Percentiles rank a stretch among this genome's conserved stretches.
These are phyloP conservation scores for Stevia rebaudiana DNA, from an alignment of 140 eudicot genomes.

Conservation along the genomic window DNA sequence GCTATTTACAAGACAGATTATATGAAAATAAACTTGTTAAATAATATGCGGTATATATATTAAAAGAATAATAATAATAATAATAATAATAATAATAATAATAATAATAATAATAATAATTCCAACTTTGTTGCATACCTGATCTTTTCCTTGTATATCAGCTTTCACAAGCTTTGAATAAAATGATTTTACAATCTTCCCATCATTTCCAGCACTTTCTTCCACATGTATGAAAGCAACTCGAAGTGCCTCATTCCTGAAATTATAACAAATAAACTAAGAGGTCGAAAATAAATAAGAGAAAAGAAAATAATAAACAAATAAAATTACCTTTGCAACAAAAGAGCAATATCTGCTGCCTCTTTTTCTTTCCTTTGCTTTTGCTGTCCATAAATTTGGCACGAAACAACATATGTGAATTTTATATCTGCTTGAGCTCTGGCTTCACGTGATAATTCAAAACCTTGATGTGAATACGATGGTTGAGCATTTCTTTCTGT, in stretches of 20 bases:
- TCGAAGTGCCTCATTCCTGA: slow-evolving; percentile 95
- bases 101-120: too few species aligned
- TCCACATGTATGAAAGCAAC: slow-evolving; percentile 97
- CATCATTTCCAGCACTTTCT: slow-evolving; percentile 49
- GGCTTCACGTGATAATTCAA: slow-evolving; percentile 86
- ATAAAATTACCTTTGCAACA: slow-evolving; percentile 64
- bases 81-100: too few species aligned
- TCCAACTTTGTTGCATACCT: slow-evolving; percentile 40
- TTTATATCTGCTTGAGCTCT: slow-evolving; percentile 95
- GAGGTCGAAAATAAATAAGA: neutral
- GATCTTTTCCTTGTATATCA: slow-evolving; percentile 92
- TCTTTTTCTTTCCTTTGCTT: slow-evolving; percentile 79
- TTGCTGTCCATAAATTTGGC: slow-evolving; percentile 99
- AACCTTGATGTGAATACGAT: slow-evolving; percentile 51
- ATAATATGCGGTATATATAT: too few species aligned
- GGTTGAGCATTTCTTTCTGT: slow-evolving; percentile 48
- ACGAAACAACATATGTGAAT: slow-evolving; percentile 89
- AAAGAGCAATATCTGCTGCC: slow-evolving; percentile 90
- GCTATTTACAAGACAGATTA: slow-evolving; percentile 5
- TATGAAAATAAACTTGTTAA: neutral
- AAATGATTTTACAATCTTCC: slow-evolving; percentile 45
- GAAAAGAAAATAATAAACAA: neutral
- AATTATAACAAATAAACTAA: slow-evolving; percentile 6
- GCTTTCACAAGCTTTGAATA: slow-evolving; percentile 97
- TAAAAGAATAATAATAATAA: too few species aligned